These are phyloP conservation scores for Globisporangium echinulatum DNA, from an alignment of 352 stramenopile genomes.

Conservation along the genomic window DNA sequence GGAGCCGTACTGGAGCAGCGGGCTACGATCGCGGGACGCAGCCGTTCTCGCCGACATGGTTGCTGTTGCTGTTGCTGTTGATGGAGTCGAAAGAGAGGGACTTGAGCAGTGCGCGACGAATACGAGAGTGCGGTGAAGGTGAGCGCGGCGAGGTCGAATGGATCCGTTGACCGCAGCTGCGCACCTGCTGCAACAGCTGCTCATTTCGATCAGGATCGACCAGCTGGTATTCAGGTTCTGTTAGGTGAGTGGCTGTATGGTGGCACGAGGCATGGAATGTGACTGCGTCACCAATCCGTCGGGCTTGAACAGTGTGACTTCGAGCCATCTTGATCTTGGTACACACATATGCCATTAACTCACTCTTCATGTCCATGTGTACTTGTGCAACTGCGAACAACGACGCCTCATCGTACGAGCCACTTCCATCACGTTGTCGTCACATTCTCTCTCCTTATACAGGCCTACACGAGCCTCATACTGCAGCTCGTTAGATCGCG, in stretches of 20 bases:
- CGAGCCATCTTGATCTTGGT: neutral
- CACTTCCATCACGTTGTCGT: too few relatives aligned
- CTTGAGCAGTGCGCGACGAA: slow-evolving; percentile 1
- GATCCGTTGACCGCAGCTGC: neutral
- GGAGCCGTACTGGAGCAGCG: slow-evolving; percentile 57
- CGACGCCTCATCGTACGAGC: too few relatives aligned
- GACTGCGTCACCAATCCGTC: neutral
- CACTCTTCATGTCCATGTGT: too few relatives aligned
- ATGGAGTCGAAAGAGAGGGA: too few relatives aligned
- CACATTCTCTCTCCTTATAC: too few relatives aligned
- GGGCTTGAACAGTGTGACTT: neutral
- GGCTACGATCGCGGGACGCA: slow-evolving; percentile 38
- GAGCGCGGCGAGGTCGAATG: neutral
- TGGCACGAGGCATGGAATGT: neutral
- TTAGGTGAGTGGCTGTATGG: neutral
- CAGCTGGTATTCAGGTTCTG: too few relatives aligned
- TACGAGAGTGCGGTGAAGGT: slow-evolving; percentile 1
- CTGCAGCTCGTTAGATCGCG: neutral
- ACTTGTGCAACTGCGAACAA: too few relatives aligned
- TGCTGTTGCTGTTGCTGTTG: neutral
- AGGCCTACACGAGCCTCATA: too few relatives aligned
- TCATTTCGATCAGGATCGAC: neutral
- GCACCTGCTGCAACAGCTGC: neutral
- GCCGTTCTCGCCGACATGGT: neutral
- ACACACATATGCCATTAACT: too few relatives aligned